Base-by-base conservation (phyloP, 2,329 filamentous ascomycete genomes). In the Canariomyces notabilis region DNA sequence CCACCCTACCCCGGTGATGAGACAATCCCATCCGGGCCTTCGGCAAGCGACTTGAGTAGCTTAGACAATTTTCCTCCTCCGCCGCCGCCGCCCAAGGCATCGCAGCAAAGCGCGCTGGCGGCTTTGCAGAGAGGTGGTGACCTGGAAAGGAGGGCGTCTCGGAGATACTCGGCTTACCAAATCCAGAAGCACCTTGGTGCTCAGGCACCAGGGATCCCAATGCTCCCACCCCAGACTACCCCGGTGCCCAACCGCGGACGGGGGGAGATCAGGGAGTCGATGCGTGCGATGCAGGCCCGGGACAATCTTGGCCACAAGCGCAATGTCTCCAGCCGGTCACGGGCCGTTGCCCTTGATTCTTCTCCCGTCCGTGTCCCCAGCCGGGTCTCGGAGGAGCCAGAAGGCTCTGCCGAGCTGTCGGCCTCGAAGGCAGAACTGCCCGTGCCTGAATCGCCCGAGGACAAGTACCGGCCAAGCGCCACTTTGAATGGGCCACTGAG, bases 131-230 rank as follows among this genome's bases (percentile, higher is more conserved):
- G 89, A 65, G 90, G 90, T 26, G 91, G 91, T 16, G 90, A 96
- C 56, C 71, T 98, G 40, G 93, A 98, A 67, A 80, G 93, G 61
- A 79, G 93, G 62, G 93, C 93, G 1, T 98, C 93, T 12, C 79
- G 91, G 56, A 77, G 93, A 60, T 98, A 97, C 63, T 97, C 93
- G 2, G 87, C 89, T 43, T 98, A 97, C 63, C 93, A 98, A 61
- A 95, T 98, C 57, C 88, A 89, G 37, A 97, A 96, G 62, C 89
- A 95, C 59, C 73, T 97, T 2, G 91, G 91, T 9, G 79, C 82
- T 14, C 83, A 85, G 32, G 78, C 86, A 14, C 89, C 83, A 65
- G 89, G 87, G 16, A 84, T 97, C 14, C 89, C 90, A 6, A 86
- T 94, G 61, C 79, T 97, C 16, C 89, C 91, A 20, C 75, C 87